These are phyloP conservation scores for Phaeophleospora eucalypticola DNA, from an alignment of 2,329 filamentous ascomycete genomes.

Conservation along the genomic window DNA sequence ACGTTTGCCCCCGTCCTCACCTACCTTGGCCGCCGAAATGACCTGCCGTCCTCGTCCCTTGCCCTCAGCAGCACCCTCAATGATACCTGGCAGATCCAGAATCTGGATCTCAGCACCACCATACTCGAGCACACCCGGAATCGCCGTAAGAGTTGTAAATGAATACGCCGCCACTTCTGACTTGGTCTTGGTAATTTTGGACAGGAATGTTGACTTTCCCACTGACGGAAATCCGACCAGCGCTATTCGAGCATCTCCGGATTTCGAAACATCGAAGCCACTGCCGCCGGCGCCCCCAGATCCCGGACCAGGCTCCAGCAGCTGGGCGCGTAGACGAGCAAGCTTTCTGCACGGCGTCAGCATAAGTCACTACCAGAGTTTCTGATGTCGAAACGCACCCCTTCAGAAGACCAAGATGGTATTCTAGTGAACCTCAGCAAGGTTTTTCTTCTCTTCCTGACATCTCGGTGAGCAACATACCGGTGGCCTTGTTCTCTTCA, in stretches of 20 bases:
- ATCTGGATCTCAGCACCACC: slow-evolving; percentile 97
- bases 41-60: slow-evolving; percentile 95
- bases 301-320: slow-evolving; percentile 83
- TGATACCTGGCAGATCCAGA: slow-evolving; percentile 95
- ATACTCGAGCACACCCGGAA: slow-evolving; percentile 95
- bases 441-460: slow-evolving; percentile 4
- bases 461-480: slow-evolving; percentile 51
- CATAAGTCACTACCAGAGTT: background rate
- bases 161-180: slow-evolving; percentile 94
- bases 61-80: slow-evolving; percentile 91
- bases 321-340: slow-evolving; percentile 85
- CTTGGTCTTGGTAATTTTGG: slow-evolving; percentile 96
- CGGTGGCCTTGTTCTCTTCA: slow-evolving; percentile 96
- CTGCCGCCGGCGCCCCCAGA: slow-evolving; percentile 70
- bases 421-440: slow-evolving; percentile 61
- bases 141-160: slow-evolving; percentile 96
- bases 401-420: slow-evolving; percentile 95
- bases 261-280: slow-evolving; percentile 89
- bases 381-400: slow-evolving; percentile 60
- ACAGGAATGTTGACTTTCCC: slow-evolving; percentile 97
- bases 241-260: slow-evolving; percentile 91
- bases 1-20: slow-evolving; percentile 1
- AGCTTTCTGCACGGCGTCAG: slow-evolving; percentile 66
- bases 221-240: slow-evolving; percentile 98
- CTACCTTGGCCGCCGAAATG: slow-evolving; percentile 85